A percentile compares a stretch with the other conserved stretches of the same genome.
These are phyloP conservation scores for Diaporthe sp. DNA, from an alignment of 2,329 filamentous ascomycete genomes.

Conservation along the genomic window DNA sequence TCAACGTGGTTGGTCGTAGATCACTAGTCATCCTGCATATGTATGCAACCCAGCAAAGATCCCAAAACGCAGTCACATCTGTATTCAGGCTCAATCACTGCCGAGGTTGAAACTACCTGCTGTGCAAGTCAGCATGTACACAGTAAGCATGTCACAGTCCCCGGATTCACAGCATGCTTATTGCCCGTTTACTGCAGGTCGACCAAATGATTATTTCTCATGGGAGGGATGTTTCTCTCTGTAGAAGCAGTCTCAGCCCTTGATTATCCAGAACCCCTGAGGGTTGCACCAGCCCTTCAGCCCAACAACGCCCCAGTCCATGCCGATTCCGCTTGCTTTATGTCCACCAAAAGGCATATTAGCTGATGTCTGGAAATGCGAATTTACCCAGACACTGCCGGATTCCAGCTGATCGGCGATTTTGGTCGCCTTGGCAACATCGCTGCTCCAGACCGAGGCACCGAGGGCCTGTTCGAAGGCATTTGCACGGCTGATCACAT, in stretches of 20 bases:
- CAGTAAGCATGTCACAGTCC: neutral
- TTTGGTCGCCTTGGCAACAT: conserved; percentile 55
- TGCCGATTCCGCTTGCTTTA: conserved; percentile 61
- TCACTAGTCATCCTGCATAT: neutral
- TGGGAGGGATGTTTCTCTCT: neutral
- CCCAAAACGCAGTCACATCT: neutral
- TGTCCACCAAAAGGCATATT: conserved; percentile 58
- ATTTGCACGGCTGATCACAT: conserved; percentile 58
- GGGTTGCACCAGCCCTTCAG: conserved; percentile 47
- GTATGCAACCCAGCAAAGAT: neutral
- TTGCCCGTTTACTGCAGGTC: neutral
- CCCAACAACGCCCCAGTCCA: conserved; percentile 54
- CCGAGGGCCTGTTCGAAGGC: conserved; percentile 61
- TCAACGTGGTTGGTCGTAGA: neutral
- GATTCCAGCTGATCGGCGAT: conserved; percentile 60
- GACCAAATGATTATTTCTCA: neutral
- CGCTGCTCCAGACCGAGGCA: conserved; percentile 61
- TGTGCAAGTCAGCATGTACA: neutral
- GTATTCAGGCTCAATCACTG: neutral
- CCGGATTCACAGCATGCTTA: neutral
- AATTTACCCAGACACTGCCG: conserved; percentile 65
- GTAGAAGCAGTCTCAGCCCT: neutral
- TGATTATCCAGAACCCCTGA: conserved; percentile 33
- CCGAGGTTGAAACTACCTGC: neutral
- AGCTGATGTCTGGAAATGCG: conserved; percentile 47